Percentiles rank a stretch among this genome's conserved stretches.
These are phyloP conservation scores for Auricularia sp. DNA, from an alignment of 768 basidiomycete species.

Conservation along the genomic window DNA sequence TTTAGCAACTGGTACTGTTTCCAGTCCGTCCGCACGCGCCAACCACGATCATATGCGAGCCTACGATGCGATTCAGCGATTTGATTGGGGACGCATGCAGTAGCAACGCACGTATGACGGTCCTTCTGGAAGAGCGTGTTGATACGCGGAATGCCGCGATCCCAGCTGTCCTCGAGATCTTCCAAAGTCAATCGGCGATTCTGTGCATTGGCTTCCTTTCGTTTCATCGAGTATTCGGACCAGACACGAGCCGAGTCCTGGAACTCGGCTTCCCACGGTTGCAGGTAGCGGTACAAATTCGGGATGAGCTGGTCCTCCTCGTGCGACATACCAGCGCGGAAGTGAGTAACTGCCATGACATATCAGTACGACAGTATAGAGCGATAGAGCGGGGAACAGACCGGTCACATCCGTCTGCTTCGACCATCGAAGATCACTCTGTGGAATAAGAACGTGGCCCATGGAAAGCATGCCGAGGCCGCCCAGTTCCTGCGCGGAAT, in stretches of 20 bases:
- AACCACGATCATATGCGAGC: constrained; percentile 95
- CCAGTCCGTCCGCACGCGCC: constrained; percentile 97
- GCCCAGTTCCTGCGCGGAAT: constrained; percentile 62
- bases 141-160: constrained; percentile 96
- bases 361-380: background rate
- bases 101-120: constrained; percentile 62
- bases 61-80: constrained; percentile 25
- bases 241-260: constrained; percentile 97
- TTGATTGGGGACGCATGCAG: background rate
- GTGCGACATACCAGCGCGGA: constrained; percentile 98
- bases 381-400: constrained; percentile 19
- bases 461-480: constrained; percentile 99
- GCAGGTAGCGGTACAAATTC: constrained; percentile 92
- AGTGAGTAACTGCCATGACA: constrained; percentile 68
- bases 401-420: constrained; percentile 96
- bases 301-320: constrained; percentile 94
- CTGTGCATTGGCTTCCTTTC: constrained; percentile 98
- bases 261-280: constrained; percentile 98
- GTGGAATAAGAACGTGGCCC: constrained; percentile 98
- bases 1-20: constrained; percentile 93
- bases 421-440: constrained; percentile 94
- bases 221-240: constrained; percentile 99
- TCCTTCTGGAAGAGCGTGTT: constrained; percentile 99
- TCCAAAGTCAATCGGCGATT: constrained; percentile 94
- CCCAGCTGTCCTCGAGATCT: constrained; percentile 98